These are phyloP conservation scores for Chalciporus chontae DNA, from an alignment of 768 basidiomycete genomes.

Conservation along the genomic window DNA sequence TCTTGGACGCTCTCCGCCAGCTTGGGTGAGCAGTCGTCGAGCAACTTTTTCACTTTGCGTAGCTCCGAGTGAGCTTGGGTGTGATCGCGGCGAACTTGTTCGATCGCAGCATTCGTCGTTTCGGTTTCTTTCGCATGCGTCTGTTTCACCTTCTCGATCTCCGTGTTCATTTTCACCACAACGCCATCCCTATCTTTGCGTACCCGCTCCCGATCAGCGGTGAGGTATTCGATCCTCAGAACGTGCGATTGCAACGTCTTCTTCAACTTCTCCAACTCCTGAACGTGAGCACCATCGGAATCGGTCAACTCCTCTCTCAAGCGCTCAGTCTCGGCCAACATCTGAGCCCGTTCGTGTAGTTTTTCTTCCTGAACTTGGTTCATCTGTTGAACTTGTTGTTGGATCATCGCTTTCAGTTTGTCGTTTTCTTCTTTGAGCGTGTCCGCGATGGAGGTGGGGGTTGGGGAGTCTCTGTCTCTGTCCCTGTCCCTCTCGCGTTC, in stretches of 20 bases:
- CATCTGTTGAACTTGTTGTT: slow-evolving; percentile 17
- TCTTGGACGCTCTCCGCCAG: slow-evolving; percentile 19
- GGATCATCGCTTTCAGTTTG: slow-evolving; percentile 18
- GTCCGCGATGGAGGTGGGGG: neutral
- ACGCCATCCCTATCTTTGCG: slow-evolving; percentile 22
- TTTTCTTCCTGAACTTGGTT: slow-evolving; percentile 7
- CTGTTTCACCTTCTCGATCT: slow-evolving; percentile 22
- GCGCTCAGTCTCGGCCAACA: slow-evolving; percentile 8
- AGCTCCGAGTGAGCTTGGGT: slow-evolving; percentile 21
- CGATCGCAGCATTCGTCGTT: slow-evolving; percentile 18
- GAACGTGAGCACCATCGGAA: slow-evolving; percentile 4
- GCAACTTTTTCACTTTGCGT: slow-evolving; percentile 14
- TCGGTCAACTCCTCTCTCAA: slow-evolving; percentile 12
- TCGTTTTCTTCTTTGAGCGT: slow-evolving; percentile 23
- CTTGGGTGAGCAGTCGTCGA: slow-evolving; percentile 16
- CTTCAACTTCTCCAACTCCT: slow-evolving; percentile 17
- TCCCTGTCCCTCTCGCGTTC: slow-evolving; percentile 20
- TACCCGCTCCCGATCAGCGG: slow-evolving; percentile 23
- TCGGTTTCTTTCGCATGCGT: slow-evolving; percentile 14
- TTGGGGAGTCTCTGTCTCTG: slow-evolving; percentile 4
- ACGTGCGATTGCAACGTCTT: slow-evolving; percentile 16
- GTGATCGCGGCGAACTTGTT: slow-evolving; percentile 23
- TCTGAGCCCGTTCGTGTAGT: slow-evolving; percentile 10
- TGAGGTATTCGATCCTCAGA: slow-evolving; percentile 18
- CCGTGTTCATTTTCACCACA: slow-evolving; percentile 11